Evolutionary conservation across 78 protist species (phyloP), one percentile per base, ranked within the genome.

Genomic region (Planoprotostelium fungivorum): DNA sequence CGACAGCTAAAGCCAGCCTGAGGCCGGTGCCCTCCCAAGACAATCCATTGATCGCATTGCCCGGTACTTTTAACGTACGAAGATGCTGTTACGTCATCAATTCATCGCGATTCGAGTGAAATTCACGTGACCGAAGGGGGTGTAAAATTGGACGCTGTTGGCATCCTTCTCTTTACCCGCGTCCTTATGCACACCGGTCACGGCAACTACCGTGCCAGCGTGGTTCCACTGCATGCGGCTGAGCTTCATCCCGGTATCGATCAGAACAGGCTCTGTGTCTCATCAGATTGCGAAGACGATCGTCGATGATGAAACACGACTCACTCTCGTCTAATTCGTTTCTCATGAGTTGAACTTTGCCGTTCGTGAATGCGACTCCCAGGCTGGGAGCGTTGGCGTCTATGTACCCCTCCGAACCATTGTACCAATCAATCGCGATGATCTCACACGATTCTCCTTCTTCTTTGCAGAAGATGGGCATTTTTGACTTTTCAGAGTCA

Each of bases 1-100:
- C 97, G n/a, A 97, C 96, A 29, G 97, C 95, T 16, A 96, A 83
- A 31, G 96, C 97, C 16, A 97, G 25, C n/a, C 97, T 91, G 28
- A 96, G 95, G 31, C 96, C 94, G 37, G 63, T 35, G 36, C 92
- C 93, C 83, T 95, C 97, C 95, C 96, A 96, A 36, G 97, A 38
- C n/a, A 96, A 37, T 5, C 87, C 89, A 29, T 34, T 0, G 35
- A 94, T 35, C 1, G 29, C 51, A 1, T 34, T 0, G 35, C 97
- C 97, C 10, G 96, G 97, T 34, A 89, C 92, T 29, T 37, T 0
- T 36, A 92, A 88, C 1, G 92, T 63, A 39, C 92, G 88, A 86
- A 92, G 86, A 36, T 94, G 94, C 92, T 85, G 16, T 25, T 25
- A 51, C 73, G 5, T 16, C 73, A 51, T 25, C 73, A 25, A 5